Base-by-base conservation (phyloP, 1,139 yeast genomes). In the Hemisphaericaspora xylofermentans region DNA sequence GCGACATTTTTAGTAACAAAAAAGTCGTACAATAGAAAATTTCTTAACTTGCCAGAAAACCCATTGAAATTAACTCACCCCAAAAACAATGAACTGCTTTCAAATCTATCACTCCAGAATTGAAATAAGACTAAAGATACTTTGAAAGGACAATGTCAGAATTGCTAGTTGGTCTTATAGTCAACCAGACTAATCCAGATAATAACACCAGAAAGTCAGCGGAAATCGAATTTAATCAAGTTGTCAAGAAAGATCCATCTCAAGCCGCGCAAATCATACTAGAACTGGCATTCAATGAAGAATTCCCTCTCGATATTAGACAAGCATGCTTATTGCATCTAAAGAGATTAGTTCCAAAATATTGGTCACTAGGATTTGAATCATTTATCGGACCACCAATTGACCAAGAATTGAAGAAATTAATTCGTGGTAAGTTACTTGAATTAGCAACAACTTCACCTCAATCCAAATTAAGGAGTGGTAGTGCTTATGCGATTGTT, bases 321-420 rank as follows among this genome's bases (percentile, higher is more conserved):
- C 96, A 88, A 58, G 71, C 89, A 27, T 78, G 91, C 5, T 59
- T 91, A 33, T 63, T 88, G 28, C 82, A 87, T 47, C 60, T 88
- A 48, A 83, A 88, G 54, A 68, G 85, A 43, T 60, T 84, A 18
- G 84, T 88, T 1, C 85, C 91, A 0, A 69, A 74, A 50, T 81
- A 76, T 53, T 91, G 98, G 98, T 82, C 93, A 19, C 77, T 91
- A 19, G 96, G 87, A 0, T 89, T 89, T 58, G 83, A 79, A 38
- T 82, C 88, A 12, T 91, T 80, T 56, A 60, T 71, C 13, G 95
- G 95, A 0, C 84, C 82, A 0, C 82, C 88, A 0, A 61, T 88
- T 8, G 59, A 66, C 13, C 80, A 73, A 43, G 76, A 74, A 0
- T 65, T 73, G 29, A 86, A 87, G 53, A 61, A 57, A 8, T 50